These are phyloP conservation scores for Xylaria palmicola DNA, from an alignment of 495 filamentous ascomycete species.

Conservation along the genomic window DNA sequence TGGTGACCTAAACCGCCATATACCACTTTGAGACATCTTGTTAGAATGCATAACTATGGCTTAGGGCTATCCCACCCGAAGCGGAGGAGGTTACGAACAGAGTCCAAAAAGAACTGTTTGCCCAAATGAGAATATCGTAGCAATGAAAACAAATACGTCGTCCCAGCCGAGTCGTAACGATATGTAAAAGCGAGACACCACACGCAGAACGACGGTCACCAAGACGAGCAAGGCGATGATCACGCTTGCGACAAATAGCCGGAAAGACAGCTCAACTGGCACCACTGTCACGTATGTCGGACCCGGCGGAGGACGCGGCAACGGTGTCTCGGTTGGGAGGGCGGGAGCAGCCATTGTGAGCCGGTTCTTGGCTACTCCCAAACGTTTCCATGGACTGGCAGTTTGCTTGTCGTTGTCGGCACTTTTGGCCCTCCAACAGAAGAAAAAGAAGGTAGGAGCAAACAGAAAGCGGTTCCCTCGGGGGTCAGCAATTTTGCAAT, in stretches of 20 bases:
- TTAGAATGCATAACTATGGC: neutral
- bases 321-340: conserved; percentile 6
- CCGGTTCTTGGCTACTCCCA: neutral
- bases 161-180: conserved; percentile 14
- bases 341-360: conserved; percentile 1
- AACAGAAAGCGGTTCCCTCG: neutral
- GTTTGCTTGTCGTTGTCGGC: neutral
- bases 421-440: neutral
- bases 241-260: conserved; percentile 8
- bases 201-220: neutral
- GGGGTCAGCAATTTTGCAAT: neutral
- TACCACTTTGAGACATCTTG: conserved; percentile 8
- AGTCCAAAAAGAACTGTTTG: conserved; percentile 15
- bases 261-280: conserved; percentile 10
- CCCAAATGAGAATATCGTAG: conserved; percentile 1
- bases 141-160: conserved; percentile 5
- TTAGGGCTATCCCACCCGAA: neutral
- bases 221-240: conserved; percentile 8
- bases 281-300: conserved; percentile 8
- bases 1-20: conserved; percentile 16
- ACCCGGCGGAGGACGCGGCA: conserved; percentile 8
- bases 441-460: neutral
- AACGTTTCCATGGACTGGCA: conserved; percentile 5
- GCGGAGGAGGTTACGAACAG: conserved; percentile 2
- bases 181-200: conserved; percentile 3